phyloP scores from a whole-genome alignment of 768 basidiomycete species.

The Phanerochaete carnosa region DNA sequence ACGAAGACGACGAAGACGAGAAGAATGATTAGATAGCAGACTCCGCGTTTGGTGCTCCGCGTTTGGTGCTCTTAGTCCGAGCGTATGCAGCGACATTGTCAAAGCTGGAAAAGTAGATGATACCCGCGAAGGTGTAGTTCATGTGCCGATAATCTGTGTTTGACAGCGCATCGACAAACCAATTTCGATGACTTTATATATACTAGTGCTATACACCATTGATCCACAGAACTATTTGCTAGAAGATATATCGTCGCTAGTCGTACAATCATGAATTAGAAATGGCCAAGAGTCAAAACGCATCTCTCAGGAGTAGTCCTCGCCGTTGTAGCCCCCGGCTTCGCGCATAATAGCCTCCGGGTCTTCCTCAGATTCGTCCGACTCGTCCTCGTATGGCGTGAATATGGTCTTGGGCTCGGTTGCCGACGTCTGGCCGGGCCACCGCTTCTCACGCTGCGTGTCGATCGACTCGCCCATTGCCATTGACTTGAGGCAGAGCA shows the following conservation, averaged over 20 bases:
- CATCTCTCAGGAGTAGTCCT: background rate
- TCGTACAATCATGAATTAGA: background rate
- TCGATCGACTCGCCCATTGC: conserved; percentile 72
- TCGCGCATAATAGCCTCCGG: conserved; percentile 14
- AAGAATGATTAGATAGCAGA: conserved; percentile 18
- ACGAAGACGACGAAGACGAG: conserved; percentile 37
- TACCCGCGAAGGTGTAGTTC: background rate
- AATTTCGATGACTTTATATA: background rate
- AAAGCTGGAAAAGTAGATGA: background rate
- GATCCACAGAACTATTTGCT: background rate
- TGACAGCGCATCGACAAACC: background rate
- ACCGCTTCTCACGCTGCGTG: conserved; percentile 71
- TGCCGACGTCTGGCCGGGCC: conserved; percentile 57
- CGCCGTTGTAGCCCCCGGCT: background rate
- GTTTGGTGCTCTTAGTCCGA: background rate
- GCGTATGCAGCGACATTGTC: too few relatives aligned
- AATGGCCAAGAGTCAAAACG: too few relatives aligned
- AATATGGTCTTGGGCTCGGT: conserved; percentile 49
- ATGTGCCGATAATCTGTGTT: background rate
- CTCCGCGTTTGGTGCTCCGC: background rate
- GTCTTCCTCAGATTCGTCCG: conserved; percentile 44
- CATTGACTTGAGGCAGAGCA: conserved; percentile 66
- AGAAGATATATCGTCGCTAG: background rate
- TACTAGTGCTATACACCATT: background rate
- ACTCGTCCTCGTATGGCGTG: conserved; percentile 56